Evolutionary conservation across 2,329 filamentous ascomycete species (phyloP), one percentile per base, ranked within the genome.

Genomic region (Fusarium chlamydosporum): DNA sequence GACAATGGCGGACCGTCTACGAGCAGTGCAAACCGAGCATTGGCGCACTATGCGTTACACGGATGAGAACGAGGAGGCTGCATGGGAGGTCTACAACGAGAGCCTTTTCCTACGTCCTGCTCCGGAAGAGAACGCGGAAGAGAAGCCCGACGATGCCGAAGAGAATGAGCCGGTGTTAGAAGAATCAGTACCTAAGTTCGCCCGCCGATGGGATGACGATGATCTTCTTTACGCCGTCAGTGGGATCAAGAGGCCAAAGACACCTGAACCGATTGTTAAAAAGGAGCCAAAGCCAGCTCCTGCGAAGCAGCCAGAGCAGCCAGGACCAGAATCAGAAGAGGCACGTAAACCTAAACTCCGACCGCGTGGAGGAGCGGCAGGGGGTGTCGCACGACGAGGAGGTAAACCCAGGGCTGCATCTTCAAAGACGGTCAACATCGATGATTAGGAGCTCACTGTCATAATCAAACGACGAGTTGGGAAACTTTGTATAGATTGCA

Each of bases 41-140:
- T 99, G 96, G 96, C 87, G 88, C 68, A 87, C 85, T 65, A 86
- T 97, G 78, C 85, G 88, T 65, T 97, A 94, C 83, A 86, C 91
- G 52, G 92, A 97, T 76, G 93, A 96, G 78, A 91, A 96, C 74
- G 88, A 89, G 56, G 85, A 89, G 67, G 86, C 88, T 60, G 90
- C 93, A 5, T 97, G 92, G 88, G 86, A 88, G 31, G 85, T 89
- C 33, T 97, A 94, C 78, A 86, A 90, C 60, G 88, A 91, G 70
- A 90, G 89, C 67, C 86, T 97, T 67, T 90, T 81, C 65, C 73
- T 81, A 12, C 70, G 62, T 10, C 67, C 74, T 7, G 33, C 58
- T 7, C 38, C 68, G 12, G 67, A 67, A 9, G 68, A 53, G 3
- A 63, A 62, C 7, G 67, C 53, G 0, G 71, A 65, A 1, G 67